Evolutionary conservation across 495 filamentous ascomycete genomes (phyloP), one percentile per base, ranked within the genome.

Genomic region (Trichocladium uniseriatum): DNA sequence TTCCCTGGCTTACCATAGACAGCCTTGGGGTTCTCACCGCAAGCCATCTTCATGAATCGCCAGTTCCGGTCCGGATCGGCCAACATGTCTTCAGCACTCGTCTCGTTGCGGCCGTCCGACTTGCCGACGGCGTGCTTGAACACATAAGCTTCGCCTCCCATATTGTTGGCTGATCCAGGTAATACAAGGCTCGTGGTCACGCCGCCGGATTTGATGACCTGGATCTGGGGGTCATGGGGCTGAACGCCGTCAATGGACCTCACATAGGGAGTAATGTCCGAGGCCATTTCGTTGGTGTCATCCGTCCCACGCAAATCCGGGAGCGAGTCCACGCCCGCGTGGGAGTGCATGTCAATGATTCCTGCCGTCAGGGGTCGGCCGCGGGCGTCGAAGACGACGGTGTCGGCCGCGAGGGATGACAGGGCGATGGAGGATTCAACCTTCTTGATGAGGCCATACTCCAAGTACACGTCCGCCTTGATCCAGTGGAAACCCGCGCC

Each of bases 41-140:
- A 83, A 1, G 81, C 81, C 81, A 85, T 85, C 66, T 85, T 85
- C 68, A 85, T 78, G 62, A 77, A 83, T 31, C 76, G 63, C 72
- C 72, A 75, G 42, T 60, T 71, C 19, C 64, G 66, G 32, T 75
- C 72, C 10, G 70, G 69, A 27, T 75, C 72, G 14, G 72, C 72
- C 14, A 75, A 56, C 63, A 75, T 55, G 48, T 73, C 69, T 9
- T 48, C 52, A 14, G 69, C 69, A n/a, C 69, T 71, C n/a, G 67
- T 72, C 56, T 80, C 75, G 44, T 76, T 70, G 20, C 76, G 66
- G 18, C 78, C 68, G 43, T 75, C 69, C 0, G 60, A 54, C 47
- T 59, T 62, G 5, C 69, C 69, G n/a, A 74, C 64, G 19, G 73
- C 67, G 50, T 79, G 78, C 68, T 83, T 84, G 52, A 84, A 76